Conservation (phyloP, 2,329 filamentous ascomycete species). For the Scolecobasidium constrictum region DNA sequence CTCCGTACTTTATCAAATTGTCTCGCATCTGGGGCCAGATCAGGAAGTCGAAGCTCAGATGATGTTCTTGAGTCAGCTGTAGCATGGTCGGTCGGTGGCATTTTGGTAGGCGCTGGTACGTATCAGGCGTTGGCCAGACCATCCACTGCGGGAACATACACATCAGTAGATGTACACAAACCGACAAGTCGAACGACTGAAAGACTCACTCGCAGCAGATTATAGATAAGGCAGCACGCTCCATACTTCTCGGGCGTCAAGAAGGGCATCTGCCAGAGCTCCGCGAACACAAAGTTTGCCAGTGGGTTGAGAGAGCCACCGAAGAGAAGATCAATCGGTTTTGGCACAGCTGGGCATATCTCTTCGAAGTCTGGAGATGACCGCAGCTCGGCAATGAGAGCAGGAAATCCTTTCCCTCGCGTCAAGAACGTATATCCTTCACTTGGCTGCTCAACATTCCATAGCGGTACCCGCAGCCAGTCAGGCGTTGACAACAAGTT, state of each 20-base stretch:
- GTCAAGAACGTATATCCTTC: background rate
- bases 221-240: background rate
- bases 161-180: too few relatives aligned
- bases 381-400: background rate
- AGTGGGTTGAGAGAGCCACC: background rate
- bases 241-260: background rate
- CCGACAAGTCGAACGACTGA: too few relatives aligned
- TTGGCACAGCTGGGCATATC: background rate
- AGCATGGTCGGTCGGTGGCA: background rate
- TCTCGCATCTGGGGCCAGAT: background rate
- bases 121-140: background rate
- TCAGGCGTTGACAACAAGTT: background rate
- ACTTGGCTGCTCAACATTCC: background rate
- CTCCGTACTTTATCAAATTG: background rate
- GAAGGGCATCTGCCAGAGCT: background rate
- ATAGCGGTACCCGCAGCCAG: background rate
- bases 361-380: background rate
- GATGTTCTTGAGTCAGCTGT: background rate
- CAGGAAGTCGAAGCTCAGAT: background rate
- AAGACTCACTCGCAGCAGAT: background rate
- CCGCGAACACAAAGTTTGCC: background rate
- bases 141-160: too few relatives aligned
- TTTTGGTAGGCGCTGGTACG: background rate
- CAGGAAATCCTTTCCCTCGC: background rate
- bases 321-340: background rate